Evolutionary conservation across 1,284 basidiomycete species (phyloP), one percentile per base, ranked within the genome.

Genomic region (Lentinula novae-zelandiae): DNA sequence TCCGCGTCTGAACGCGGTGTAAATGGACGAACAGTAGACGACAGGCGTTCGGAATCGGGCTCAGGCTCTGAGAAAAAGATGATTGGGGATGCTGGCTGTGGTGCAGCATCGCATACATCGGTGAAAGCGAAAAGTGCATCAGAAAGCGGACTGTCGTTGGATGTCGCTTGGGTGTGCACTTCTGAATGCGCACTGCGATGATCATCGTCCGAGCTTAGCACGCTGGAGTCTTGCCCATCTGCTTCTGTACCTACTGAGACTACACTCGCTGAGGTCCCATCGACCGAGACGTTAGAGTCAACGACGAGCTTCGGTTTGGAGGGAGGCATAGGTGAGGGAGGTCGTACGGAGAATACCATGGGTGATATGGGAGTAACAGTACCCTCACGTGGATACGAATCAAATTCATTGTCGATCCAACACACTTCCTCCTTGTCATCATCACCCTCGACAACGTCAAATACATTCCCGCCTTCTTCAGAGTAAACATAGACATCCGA

Each of bases 341-440:
- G 48, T 42, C 60, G 60, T 22, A 42, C 54, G 3, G 60, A 61
- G 27, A 61, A 61, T 2, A 57, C 38, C 48, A 61, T 61, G 3
- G 60, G 60, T 0, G 60, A 61, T n/a, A 61, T 53, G 3, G 60
- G 54, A 2, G 59, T 60, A 1, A 13, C n/a, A 12, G 36, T 38
- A 2, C 40, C 60, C 3, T 57, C 39, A 48, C 39, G 8, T 12
- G 48, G 46, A 20, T 38, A 15, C 1, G 54, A 36, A 0, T 56
- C 60, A 15, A 22, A 61, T 44, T 57, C 54, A 49, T 57, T 61
- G 2, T 61, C 60, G 10, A 57, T 38, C 60, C 60, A 61, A 20
- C 60, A 61, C 13, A 38, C 31, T 50, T 54, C 44, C 33, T 50
- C 53, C 20, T 31, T 39, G 31, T 42, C 58, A 52, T 53, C n/a